Percentiles rank a stretch among this genome's conserved stretches.
Conservation (phyloP, 2,329 filamentous ascomycete species). For the Xylariomycetidae sp. region DNA sequence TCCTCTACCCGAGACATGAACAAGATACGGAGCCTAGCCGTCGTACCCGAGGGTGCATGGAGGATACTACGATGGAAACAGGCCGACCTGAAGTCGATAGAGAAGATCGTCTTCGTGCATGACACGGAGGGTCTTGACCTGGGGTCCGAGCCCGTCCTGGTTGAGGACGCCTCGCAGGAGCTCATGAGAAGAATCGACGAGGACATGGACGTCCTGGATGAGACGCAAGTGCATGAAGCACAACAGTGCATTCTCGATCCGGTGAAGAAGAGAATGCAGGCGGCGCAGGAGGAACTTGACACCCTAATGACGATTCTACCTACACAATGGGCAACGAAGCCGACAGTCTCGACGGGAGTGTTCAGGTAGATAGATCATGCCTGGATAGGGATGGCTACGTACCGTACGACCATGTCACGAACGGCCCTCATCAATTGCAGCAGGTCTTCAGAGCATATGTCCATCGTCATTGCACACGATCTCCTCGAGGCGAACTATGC, state of each 20-base stretch:
- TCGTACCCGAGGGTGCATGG: conserved; percentile 29
- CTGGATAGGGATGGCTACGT: conserved; percentile 15
- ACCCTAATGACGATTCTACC: conserved; percentile 26
- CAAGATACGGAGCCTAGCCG: conserved; percentile 22
- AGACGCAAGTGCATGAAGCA: conserved; percentile 6
- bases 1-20: conserved; percentile 20
- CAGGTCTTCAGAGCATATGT: too few species aligned
- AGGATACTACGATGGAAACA: conserved; percentile 24
- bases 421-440: not conserved
- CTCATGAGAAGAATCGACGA: conserved; percentile 16
- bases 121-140: conserved; percentile 20
- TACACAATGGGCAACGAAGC: conserved; percentile 24
- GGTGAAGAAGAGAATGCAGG: conserved; percentile 26
- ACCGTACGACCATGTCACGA: conserved; percentile 1
- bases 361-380: conserved; percentile 20
- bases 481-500: too few species aligned
- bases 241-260: conserved; percentile 9
- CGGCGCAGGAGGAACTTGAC: conserved; percentile 25
- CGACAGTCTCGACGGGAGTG: conserved; percentile 24
- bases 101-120: conserved; percentile 29
- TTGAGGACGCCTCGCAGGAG: conserved; percentile 21
- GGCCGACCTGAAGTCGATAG: conserved; percentile 18
- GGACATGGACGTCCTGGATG: conserved; percentile 16
- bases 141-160: conserved; percentile 18
- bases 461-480: too few species aligned